Base-by-base conservation (phyloP, 2,329 filamentous ascomycete genomes). In the Colletotrichum sp. region DNA sequence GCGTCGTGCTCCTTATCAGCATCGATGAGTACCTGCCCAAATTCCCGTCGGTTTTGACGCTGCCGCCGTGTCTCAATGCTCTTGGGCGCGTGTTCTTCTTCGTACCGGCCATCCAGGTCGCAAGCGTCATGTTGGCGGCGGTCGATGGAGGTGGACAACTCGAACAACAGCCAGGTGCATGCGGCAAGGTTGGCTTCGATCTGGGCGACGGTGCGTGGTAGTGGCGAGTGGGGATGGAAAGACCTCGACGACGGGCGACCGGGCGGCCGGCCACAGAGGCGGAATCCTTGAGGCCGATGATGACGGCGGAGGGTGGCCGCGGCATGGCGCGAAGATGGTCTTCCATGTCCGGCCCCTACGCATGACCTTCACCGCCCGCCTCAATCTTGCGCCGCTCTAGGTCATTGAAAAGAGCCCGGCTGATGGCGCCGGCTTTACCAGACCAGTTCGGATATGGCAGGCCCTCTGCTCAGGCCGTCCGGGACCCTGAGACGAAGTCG, bases 401-500 rank as follows among this genome's bases (percentile, higher is more conserved):
- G n/a, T 55, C 5, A 1, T 55, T 2, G 48, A 55, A 2, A 24
- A 55, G n/a, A 55, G 5, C n/a, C 48, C 1, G n/a, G 48, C 48
- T 56, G 52, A 56, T 56, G 52, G 52, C 52, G 6, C n/a, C 1
- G 52, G 52, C 12, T 26, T 26, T 56, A 0, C 21, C 52, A 26
- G 52, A 56, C 52, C 21, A 26, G 12, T 56, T 12, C 0, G 52
- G 52, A 1, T 56, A 0, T 0, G 1, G 52, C 16, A 56, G 21
- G 15, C 52, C 12, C 0, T 56, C 52, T 24, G 12, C 21, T n/a
- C 52, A 56, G 10, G 52, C 21, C 2, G 3, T 6, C 12, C 21
- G 26, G 52, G 52, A 56, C 0, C 21, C 21, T 10, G 3, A 24
- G 21, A 1, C 15, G 1, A 0, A 0, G 24, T n/a, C 24, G 21